Evolutionary conservation across 164 flowering plant species (phyloP), one percentile per base, ranked within the genome.

Genomic region (Stephania cephalantha): DNA sequence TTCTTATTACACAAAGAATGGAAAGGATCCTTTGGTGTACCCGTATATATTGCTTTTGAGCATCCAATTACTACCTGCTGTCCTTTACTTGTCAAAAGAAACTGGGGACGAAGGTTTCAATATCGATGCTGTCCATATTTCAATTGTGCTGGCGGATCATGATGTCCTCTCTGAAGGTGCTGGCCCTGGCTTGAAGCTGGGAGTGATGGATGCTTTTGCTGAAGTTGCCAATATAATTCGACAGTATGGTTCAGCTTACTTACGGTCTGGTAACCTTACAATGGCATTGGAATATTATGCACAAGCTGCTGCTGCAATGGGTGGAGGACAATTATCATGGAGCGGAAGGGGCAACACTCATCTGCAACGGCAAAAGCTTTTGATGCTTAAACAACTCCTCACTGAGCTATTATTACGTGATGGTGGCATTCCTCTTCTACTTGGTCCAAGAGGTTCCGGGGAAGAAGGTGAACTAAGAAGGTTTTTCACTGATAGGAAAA

Each of bases 271-370:
- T 67, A 77, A 91, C 79, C 90, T 91, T 71, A 75, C 87, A 30
- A 82, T 86, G 85, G 88, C 96, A 76, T 73, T 95, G 81, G 99
- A 95, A 75, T 95, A 95, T 78, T 95, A 87, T 87, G 96, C 90
- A 48, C 99, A 95, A 82, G 95, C 99, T 80, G 97, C 97, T 78
- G 95, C 97, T 70, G 89, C 95, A 48, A 86, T 92, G 73, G 99
- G 98, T 79, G 99, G 99, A 76, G 99, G 98, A 70, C 91, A 87
- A 76, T 58, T 87, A 75, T 93, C 99, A 70, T 95, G 97, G 97
- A 81, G 81, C 70, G 95, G 97, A 15, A 84, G 90, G 81, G 89
- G 87, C 71, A 91, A 75, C 79, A 76, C 78, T 22, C 92, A 92
- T 86, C 97, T 93, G 77, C 98, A 92, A 79, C 87, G 98, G 80